Conservation (phyloP, 1,139 yeast species). For the Geotrichum phurueaensis region DNA sequence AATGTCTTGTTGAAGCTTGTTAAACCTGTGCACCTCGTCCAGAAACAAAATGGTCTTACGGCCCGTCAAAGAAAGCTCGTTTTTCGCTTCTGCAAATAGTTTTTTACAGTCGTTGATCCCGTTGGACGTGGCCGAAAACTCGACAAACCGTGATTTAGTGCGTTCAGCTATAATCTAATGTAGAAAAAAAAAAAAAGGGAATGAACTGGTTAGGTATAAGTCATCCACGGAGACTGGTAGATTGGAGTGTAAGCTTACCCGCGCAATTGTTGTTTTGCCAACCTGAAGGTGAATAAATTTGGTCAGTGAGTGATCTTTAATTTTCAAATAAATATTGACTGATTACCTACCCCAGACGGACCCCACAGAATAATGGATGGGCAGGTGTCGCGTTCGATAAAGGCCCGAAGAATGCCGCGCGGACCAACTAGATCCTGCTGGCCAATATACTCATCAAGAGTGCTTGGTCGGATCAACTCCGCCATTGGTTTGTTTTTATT, state of each 20-base stretch:
- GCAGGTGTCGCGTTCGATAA: conserved; percentile 48
- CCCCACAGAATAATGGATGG: conserved; percentile 96
- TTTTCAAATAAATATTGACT: too few relatives aligned
- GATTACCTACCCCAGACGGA: conserved; percentile 61
- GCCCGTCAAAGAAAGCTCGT: conserved; percentile 59
- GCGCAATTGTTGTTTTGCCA: conserved; percentile 79
- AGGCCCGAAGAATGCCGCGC: conserved; percentile 64
- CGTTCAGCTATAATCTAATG: conserved; percentile 49
- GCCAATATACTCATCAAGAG: conserved; percentile 74
- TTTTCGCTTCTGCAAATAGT: conserved; percentile 66
- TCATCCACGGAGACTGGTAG: background rate
- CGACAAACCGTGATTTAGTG: conserved; percentile 60
- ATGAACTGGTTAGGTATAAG: background rate
- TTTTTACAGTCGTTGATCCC: conserved; percentile 65
- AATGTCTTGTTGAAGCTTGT: conserved; percentile 83
- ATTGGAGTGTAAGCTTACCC: conserved; percentile 31
- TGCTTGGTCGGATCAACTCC: conserved; percentile 73
- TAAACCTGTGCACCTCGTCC: conserved; percentile 91
- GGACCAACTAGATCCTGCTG: conserved; percentile 76
- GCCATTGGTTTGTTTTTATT: conserved; percentile 54
- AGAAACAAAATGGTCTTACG: conserved; percentile 72
- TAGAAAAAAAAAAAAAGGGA: conserved; percentile 33
- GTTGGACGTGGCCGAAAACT: conserved; percentile 79
- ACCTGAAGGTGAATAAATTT: conserved; percentile 4
- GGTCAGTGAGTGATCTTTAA: background rate